Evolutionary conservation across 441 rosid genomes (phyloP), one percentile per base, ranked within the genome.

Genomic region (Corymbia citriodora): DNA sequence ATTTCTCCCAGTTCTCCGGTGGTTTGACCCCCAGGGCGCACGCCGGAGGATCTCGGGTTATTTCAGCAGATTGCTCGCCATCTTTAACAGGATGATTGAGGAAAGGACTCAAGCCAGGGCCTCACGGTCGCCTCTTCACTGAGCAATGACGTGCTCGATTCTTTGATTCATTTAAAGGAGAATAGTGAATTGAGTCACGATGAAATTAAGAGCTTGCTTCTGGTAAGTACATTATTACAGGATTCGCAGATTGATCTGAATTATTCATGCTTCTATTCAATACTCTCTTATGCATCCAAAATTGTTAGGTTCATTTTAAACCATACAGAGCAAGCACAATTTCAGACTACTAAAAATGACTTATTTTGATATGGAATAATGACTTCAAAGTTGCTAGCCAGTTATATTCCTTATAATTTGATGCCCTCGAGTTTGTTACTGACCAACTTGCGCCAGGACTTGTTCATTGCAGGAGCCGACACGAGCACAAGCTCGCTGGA

Each of bases 1-100:
- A 90, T 72, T 90, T 85, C 54, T 90, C 85, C 91, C 89, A 48
- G 89, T n/a, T 16, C 81, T 90, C 27, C 27, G 85, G 85, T 31
- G 63, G 65, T 59, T 86, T 13, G 89, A 90, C 52, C 86, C 65
- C 10, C 89, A 89, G 81, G 90, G 90, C 3, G 33, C 83, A 6
- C 49, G 88, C 10, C 45, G 55, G 65, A 83, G 90, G 89, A 61
- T 87, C 59, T 70, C 53, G 1, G 91, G 23, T 50, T 54, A 50
- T 36, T 86, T 90, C 33, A 48, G 25, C 33, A 59, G 29, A 45
- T 55, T 90, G 52, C 87, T 85, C 7, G 53, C n/a, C 52, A 57
- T 90, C 5, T 68, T 90, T 85, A 83, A 86, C 15, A 13, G 53
- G 55, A 63, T 89, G n/a, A 83, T 89, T 11, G 88, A 59, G 19